These are phyloP conservation scores for Actinomortierella ambigua DNA, from an alignment of 371 early-diverging fungal species.

Conservation along the genomic window DNA sequence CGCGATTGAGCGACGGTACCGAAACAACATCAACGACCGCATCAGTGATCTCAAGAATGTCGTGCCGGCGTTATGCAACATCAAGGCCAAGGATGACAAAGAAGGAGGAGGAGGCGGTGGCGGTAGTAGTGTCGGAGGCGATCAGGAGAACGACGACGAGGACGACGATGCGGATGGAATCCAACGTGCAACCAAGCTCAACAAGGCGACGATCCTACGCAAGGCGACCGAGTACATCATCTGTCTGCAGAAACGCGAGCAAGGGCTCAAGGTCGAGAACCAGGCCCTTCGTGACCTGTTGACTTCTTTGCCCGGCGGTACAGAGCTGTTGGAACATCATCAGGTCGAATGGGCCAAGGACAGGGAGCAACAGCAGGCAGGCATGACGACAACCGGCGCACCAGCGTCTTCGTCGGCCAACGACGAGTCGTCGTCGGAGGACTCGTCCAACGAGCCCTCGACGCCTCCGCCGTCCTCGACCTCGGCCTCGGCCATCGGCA, in stretches of 20 bases:
- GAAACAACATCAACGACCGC: slow-evolving; percentile 94
- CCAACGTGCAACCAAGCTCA: slow-evolving; percentile 75
- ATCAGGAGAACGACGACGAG: slow-evolving; percentile 63
- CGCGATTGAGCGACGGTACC: slow-evolving; percentile 92
- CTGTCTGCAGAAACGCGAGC: slow-evolving; percentile 65
- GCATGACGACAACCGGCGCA: slow-evolving; percentile 13
- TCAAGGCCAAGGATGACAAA: slow-evolving; percentile 59
- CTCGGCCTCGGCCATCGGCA: slow-evolving; percentile 8
- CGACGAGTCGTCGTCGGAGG: slow-evolving; percentile 31
- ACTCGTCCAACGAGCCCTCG: slow-evolving; percentile 28
- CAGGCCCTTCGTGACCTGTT: slow-evolving; percentile 56
- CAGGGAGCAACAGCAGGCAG: not conserved
- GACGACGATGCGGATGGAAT: slow-evolving; percentile 68
- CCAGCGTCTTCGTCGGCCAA: slow-evolving; percentile 12
- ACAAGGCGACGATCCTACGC: slow-evolving; percentile 89
- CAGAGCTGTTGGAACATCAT: slow-evolving; percentile 44
- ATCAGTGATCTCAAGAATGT: slow-evolving; percentile 84
- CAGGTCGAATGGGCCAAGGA: slow-evolving; percentile 10
- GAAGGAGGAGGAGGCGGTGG: too few relatives aligned
- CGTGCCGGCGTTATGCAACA: slow-evolving; percentile 82
- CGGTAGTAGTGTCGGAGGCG: too few relatives aligned
- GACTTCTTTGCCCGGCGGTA: slow-evolving; percentile 60
- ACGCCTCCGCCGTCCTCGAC: slow-evolving; percentile 31
- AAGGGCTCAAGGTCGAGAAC: slow-evolving; percentile 55
- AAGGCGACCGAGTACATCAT: slow-evolving; percentile 90